Conservation (phyloP, 139 green algal species). For the Pycnococcus provasolii region DNA sequence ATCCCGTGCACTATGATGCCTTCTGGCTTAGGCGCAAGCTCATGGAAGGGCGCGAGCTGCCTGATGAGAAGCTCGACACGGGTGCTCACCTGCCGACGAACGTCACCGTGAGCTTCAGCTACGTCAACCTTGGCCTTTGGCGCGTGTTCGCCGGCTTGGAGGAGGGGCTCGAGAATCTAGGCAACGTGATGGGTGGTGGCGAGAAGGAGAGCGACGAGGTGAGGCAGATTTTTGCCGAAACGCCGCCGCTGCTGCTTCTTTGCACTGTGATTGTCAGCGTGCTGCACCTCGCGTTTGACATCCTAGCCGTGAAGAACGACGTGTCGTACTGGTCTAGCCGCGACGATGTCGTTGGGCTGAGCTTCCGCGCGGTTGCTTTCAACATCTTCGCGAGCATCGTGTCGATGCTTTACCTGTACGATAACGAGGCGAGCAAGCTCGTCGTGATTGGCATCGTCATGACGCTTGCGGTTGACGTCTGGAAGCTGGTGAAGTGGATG, state of each 20-base stretch:
- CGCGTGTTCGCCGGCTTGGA: no score
- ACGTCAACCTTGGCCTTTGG: no score
- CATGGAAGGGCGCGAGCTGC: no score
- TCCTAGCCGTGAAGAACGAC: slow-evolving; percentile 95
- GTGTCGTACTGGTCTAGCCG: slow-evolving; percentile 96
- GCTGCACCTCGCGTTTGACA: slow-evolving; percentile 87
- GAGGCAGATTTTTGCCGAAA: slow-evolving; percentile 83
- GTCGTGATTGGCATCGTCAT: slow-evolving; percentile 65
- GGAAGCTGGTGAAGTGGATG: slow-evolving; percentile 95
- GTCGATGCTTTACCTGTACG: slow-evolving; percentile 93
- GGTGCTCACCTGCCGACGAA: no score
- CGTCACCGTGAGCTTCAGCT: no score
- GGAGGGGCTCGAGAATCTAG: no score
- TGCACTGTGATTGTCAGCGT: slow-evolving; percentile 68
- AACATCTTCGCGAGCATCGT: slow-evolving; percentile 62
- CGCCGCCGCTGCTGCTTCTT: slow-evolving; percentile 84
- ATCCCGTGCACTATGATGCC: no score
- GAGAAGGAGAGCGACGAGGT: no score
- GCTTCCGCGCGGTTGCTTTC: slow-evolving; percentile 68
- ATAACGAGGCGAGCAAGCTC: slow-evolving; percentile 86
- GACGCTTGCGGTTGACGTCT: slow-evolving; percentile 83
- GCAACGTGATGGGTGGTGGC: no score
- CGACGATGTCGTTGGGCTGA: slow-evolving; percentile 82
- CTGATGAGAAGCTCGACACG: no score
- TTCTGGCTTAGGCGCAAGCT: no score